Percentiles rank a stretch among this genome's conserved stretches.
Evolutionary conservation across 2,329 filamentous ascomycete genomes (phyloP).

Genomic region (Fusarium sp.): DNA sequence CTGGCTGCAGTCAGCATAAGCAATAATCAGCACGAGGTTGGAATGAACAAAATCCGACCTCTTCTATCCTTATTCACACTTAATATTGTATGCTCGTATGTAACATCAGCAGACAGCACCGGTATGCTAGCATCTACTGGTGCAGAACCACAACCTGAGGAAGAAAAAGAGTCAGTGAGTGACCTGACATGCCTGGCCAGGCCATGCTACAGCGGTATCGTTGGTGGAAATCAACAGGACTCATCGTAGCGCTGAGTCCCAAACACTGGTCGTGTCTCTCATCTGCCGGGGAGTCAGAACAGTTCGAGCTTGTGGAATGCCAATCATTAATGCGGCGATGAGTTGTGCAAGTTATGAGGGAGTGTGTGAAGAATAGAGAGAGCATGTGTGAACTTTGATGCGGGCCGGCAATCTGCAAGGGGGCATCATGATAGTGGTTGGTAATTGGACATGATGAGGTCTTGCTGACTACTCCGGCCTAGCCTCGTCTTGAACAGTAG

Average conservation of each 20-base stretch:
- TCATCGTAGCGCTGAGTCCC: constrained; percentile 44
- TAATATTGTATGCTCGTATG: constrained; percentile 2
- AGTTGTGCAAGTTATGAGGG: constrained; percentile 36
- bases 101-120: constrained; percentile 6
- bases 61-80: background rate
- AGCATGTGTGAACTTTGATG: constrained; percentile 9
- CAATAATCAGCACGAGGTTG: constrained; percentile 2
- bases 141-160: constrained; percentile 11
- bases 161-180: constrained; percentile 14
- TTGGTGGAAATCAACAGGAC: constrained; percentile 34
- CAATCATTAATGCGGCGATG: constrained; percentile 26
- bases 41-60: background rate
- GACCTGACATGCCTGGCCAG: constrained; percentile 22
- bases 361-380: constrained; percentile 3
- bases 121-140: constrained; percentile 29
- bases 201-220: constrained; percentile 25
- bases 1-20: background rate
- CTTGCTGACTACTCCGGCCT: background rate
- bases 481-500: background rate
- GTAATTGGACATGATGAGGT: constrained; percentile 28
- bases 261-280: constrained; percentile 47
- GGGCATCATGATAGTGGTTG: background rate
- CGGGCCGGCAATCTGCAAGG: constrained; percentile 25
- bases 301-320: constrained; percentile 34
- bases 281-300: constrained; percentile 42